Evolutionary conservation across 2,329 filamentous ascomycete genomes (phyloP).

Genomic region (Leptographium lundbergii): DNA sequence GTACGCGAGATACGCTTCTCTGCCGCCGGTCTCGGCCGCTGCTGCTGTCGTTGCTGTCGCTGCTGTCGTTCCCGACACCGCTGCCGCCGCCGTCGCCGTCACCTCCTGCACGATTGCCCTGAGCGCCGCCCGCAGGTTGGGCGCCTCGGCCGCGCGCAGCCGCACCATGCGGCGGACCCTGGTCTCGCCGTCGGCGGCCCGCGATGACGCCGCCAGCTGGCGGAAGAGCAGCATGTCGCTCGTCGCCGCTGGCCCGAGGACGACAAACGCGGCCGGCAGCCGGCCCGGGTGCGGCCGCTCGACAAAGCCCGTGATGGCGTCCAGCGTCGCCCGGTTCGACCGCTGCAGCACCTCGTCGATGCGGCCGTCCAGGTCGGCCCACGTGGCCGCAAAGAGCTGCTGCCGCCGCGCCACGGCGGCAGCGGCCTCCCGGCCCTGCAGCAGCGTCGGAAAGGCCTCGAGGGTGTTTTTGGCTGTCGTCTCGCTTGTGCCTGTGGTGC

Average conservation of each 20-base stretch:
- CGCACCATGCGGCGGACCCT: slow-evolving; percentile 45
- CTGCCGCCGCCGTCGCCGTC: slow-evolving; percentile 19
- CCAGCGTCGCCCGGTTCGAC: slow-evolving; percentile 47
- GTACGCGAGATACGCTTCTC: slow-evolving; percentile 58
- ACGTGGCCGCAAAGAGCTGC: slow-evolving; percentile 47
- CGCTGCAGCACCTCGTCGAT: slow-evolving; percentile 50
- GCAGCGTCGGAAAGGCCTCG: slow-evolving; percentile 35
- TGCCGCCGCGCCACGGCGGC: slow-evolving; percentile 40
- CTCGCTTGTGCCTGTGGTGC: background rate
- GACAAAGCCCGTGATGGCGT: slow-evolving; percentile 45
- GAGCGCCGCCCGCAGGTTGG: slow-evolving; percentile 59
- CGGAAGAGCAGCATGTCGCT: slow-evolving; percentile 62
- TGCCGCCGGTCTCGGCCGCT: slow-evolving; percentile 26
- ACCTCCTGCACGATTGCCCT: slow-evolving; percentile 56
- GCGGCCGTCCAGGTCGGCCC: slow-evolving; percentile 49
- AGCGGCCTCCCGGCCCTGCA: slow-evolving; percentile 40
- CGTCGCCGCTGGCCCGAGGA: slow-evolving; percentile 67
- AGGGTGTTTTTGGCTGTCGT: background rate
- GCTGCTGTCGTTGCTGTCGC: slow-evolving; percentile 21
- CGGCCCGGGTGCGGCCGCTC: slow-evolving; percentile 25
- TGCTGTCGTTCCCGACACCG: slow-evolving; percentile 33
- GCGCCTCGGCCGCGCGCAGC: slow-evolving; percentile 57
- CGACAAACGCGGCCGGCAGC: slow-evolving; percentile 58
- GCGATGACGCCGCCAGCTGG: slow-evolving; percentile 41
- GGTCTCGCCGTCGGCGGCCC: background rate